Conservation (phyloP, 179 eudicot genomes). For the Dionaea muscipula region DNA sequence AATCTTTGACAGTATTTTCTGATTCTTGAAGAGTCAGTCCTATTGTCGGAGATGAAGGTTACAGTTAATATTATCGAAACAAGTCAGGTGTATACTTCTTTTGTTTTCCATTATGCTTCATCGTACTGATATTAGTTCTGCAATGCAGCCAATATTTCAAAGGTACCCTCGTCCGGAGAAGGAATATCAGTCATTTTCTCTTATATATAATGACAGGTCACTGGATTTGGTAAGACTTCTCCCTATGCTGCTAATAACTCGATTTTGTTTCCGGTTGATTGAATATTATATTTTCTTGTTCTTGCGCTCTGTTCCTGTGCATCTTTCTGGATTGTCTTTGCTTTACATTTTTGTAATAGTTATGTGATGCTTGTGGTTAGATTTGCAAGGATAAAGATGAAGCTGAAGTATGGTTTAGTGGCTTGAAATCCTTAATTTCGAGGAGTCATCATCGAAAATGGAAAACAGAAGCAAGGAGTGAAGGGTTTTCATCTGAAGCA, state of each 20-base stretch:
- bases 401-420: slow-evolving; percentile 99
- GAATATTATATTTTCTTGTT: background rate
- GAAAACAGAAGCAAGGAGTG: slow-evolving; percentile 96
- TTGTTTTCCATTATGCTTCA: slow-evolving; percentile 1
- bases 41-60: too few species aligned
- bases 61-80: too few species aligned
- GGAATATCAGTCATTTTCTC: slow-evolving; percentile 96
- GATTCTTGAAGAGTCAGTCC: background rate
- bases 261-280: background rate
- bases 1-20: background rate
- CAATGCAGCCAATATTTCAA: slow-evolving; percentile 79
- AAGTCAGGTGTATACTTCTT: background rate
- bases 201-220: slow-evolving; percentile 81
- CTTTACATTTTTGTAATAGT: background rate
- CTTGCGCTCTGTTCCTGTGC: background rate
- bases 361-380: slow-evolving; percentile 26
- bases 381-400: slow-evolving; percentile 99
- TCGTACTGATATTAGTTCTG: slow-evolving; percentile 8
- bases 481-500: slow-evolving; percentile 88
- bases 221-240: slow-evolving; percentile 65
- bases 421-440: slow-evolving; percentile 84
- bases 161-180: slow-evolving; percentile 96
- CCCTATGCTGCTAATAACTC: background rate
- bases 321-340: background rate
- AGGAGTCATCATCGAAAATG: slow-evolving; percentile 80